Evolutionary conservation across 2,329 filamentous ascomycete genomes (phyloP).

Genomic region (Colletotrichum paranaense): DNA sequence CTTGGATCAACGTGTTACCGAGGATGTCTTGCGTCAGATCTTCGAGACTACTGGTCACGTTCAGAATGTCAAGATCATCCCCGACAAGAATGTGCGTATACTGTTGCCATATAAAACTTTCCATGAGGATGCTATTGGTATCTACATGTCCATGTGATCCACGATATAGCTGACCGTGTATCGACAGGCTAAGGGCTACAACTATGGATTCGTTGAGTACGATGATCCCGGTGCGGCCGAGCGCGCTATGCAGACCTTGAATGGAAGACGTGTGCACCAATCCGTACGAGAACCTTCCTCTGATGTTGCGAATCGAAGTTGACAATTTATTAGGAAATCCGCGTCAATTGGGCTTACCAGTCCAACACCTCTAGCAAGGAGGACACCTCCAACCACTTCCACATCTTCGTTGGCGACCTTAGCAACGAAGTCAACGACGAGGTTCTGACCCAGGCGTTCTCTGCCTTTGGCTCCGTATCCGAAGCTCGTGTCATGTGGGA

Average conservation of each 20-base stretch:
- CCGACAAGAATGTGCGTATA: constrained; percentile 94
- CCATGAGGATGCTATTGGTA: constrained; percentile 3
- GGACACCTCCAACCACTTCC: constrained; percentile 97
- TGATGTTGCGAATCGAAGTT: constrained; percentile 37
- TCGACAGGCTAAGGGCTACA: constrained; percentile 89
- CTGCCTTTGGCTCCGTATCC: constrained; percentile 93
- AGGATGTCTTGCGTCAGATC: constrained; percentile 96
- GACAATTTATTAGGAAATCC: constrained; percentile 79
- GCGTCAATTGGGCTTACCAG: constrained; percentile 99
- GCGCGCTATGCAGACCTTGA: constrained; percentile 96
- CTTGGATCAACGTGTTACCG: constrained; percentile 92
- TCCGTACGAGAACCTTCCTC: constrained; percentile 70
- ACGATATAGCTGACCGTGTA: constrained; percentile 36
- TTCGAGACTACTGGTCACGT: constrained; percentile 99
- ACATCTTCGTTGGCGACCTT: constrained; percentile 97
- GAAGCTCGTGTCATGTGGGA: constrained; percentile 99
- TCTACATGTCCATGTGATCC: not conserved
- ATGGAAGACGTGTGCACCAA: constrained; percentile 94
- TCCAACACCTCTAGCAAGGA: constrained; percentile 95
- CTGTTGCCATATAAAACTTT: not conserved
- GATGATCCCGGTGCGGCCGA: constrained; percentile 97
- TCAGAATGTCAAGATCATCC: constrained; percentile 99
- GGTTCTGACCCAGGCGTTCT: constrained; percentile 92
- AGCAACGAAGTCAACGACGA: constrained; percentile 99
- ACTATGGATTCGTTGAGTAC: constrained; percentile 99